Conservation (phyloP, 305 asterid species). For the Solanum aculeatissimum region DNA sequence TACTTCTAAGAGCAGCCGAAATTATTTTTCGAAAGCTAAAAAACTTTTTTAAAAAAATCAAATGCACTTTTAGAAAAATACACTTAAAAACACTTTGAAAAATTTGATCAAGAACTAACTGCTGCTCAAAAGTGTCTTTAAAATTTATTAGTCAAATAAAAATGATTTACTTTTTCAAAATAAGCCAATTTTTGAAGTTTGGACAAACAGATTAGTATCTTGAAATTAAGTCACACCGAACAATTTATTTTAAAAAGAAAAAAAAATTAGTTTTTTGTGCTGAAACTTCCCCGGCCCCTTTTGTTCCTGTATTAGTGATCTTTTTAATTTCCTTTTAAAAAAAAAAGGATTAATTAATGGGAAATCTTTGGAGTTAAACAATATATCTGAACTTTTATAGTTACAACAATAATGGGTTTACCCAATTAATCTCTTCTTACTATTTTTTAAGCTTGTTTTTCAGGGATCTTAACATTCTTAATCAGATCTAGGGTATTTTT, state of each 20-base stretch:
- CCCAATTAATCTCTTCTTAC: background rate
- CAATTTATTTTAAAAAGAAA: background rate
- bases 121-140: background rate
- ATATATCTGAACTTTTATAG: background rate
- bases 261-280: too few relatives aligned
- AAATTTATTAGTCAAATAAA: background rate
- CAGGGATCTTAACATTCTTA: background rate
- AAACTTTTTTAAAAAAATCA: background rate
- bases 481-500: too few relatives aligned
- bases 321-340: background rate
- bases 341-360: background rate
- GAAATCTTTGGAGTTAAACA: background rate
- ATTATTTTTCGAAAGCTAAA: background rate
- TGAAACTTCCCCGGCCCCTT: background rate
- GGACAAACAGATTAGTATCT: background rate
- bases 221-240: background rate
- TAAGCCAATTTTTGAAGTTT: background rate
- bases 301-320: background rate
- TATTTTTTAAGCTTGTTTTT: too few relatives aligned
- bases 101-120: too few relatives aligned
- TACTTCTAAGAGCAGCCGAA: background rate
- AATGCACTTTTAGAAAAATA: background rate
- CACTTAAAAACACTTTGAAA: background rate
- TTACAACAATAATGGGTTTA: background rate
- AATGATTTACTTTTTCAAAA: too few relatives aligned